Conservation (phyloP, 2,329 filamentous ascomycete species). For the Monosporascus sp. region DNA sequence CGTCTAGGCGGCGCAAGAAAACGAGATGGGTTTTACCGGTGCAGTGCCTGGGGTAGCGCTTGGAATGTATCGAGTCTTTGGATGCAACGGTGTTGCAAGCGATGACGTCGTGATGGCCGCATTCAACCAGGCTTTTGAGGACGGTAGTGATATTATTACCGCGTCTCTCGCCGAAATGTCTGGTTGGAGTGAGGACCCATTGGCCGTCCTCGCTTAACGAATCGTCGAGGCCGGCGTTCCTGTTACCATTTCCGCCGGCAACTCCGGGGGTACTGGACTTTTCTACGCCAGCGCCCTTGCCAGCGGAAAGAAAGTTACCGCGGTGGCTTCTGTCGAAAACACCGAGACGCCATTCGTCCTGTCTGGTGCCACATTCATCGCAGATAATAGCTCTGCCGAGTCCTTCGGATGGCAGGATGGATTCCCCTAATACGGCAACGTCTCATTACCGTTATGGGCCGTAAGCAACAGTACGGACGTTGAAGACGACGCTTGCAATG, state of each 20-base stretch:
- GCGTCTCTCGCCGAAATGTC: not conserved
- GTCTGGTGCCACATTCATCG: not conserved
- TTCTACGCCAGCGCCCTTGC: not conserved
- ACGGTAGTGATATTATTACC: slow-evolving; percentile 19
- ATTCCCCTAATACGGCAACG: slow-evolving; percentile 6
- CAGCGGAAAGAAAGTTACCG: not conserved
- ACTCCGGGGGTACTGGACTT: not conserved
- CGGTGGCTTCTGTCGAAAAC: not conserved
- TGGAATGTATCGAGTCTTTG: slow-evolving; percentile 33
- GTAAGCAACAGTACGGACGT: slow-evolving; percentile 24
- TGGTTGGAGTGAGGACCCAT: slow-evolving; percentile 6
- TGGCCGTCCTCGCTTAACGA: slow-evolving; percentile 2
- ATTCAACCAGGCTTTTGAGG: slow-evolving; percentile 35
- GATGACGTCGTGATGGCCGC: slow-evolving; percentile 35
- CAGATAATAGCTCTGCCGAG: not conserved
- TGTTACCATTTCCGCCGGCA: slow-evolving; percentile 6
- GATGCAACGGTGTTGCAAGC: slow-evolving; percentile 24
- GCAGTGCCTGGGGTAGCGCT: slow-evolving; percentile 34
- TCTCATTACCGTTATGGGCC: slow-evolving; percentile 20
- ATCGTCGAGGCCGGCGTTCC: slow-evolving; percentile 9
- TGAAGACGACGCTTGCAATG: slow-evolving; percentile 30
- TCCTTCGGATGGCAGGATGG: slow-evolving; percentile 13
- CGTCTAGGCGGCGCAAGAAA: slow-evolving; percentile 29
- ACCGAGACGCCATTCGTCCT: not conserved
- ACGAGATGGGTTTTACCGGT: slow-evolving; percentile 32